Percentiles rank a stretch among this genome's conserved stretches.
phyloP scores from a whole-genome alignment of 768 basidiomycete genomes.

The Lactifluus pinguis region DNA sequence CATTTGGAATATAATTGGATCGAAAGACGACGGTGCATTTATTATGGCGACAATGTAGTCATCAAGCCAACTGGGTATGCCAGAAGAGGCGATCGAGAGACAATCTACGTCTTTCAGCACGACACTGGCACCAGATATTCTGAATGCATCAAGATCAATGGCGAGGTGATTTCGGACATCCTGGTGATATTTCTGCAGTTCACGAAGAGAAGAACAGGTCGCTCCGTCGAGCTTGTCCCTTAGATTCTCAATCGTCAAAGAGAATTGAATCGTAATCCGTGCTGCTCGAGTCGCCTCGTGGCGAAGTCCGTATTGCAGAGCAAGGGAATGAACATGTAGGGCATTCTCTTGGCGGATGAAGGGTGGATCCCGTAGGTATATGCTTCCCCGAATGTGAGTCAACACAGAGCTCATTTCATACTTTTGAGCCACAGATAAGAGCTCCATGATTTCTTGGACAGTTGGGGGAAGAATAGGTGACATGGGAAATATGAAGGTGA shows the following conservation, averaged over 20 bases:
- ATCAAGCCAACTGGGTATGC: not conserved
- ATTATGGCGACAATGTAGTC: not conserved
- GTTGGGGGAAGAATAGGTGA: not conserved
- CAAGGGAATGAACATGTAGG: not conserved
- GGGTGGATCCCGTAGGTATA: not conserved
- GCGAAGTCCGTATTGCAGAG: not conserved
- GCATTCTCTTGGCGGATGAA: not conserved
- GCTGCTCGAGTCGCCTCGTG: not conserved
- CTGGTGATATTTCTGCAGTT: not conserved
- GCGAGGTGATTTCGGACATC: not conserved
- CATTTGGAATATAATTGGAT: not conserved
- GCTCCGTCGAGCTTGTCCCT: not conserved
- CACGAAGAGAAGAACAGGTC: not conserved
- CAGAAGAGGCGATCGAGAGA: not conserved
- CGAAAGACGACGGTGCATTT: not conserved
- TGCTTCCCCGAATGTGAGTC: not conserved
- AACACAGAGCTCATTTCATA: not conserved
- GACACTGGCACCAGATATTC: not conserved
- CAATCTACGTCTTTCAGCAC: not conserved
- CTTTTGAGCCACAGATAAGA: not conserved
- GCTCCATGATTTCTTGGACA: not conserved
- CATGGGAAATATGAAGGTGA: conserved; percentile 4
- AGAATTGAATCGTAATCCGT: not conserved
- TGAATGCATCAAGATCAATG: not conserved
- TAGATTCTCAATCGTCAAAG: not conserved